Evolutionary conservation across 1,284 basidiomycete species (phyloP), one percentile per base, ranked within the genome.

Genomic region (Trichosporon coremiiforme): DNA sequence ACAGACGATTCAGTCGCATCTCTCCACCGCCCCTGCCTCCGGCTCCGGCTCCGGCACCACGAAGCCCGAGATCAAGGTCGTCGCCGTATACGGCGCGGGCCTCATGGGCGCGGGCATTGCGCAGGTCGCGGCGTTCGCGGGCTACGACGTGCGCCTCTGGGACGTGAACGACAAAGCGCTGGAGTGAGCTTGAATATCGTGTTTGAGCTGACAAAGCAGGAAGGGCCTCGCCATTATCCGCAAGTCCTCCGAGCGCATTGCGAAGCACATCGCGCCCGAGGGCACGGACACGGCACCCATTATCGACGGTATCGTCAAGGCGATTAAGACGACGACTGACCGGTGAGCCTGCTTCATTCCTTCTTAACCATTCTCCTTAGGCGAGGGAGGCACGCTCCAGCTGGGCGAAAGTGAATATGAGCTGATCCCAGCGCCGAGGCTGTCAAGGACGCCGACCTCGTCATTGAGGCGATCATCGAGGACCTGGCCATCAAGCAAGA

Each of bases 401-500:
- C n/a, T n/a, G n/a, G n/a, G n/a, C n/a, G n/a, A n/a, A n/a, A n/a
- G n/a, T n/a, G n/a, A n/a, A n/a, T n/a, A n/a, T n/a, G 10, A 47
- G 45, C 60, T 68, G 62, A 67, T 15, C 33, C 1, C 57, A 82
- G 80, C 9, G 79, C 73, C 10, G 79, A 83, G 62, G 86, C 86
- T 0, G 86, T 87, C n/a, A 73, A 84, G 45, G 70, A 82, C 2
- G 81, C 85, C 1, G 87, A 88, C 75, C 77, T 88, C 38, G 86
- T 88, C 62, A 83, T 88, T 65, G 87, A 88, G 77, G 87, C 87
- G 1, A 87, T 88, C 68, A 85, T 88, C 67, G 87, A 88, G 74
- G 85, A 85, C 71, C 76, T 88, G 50, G 82, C 85, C 71, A 83
- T 86, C 70, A 88, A 88, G 80, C 83, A 85, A 66, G 85, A 87